Conservation (phyloP, 1,284 basidiomycete genomes). For the Microbotryum violaceum region DNA sequence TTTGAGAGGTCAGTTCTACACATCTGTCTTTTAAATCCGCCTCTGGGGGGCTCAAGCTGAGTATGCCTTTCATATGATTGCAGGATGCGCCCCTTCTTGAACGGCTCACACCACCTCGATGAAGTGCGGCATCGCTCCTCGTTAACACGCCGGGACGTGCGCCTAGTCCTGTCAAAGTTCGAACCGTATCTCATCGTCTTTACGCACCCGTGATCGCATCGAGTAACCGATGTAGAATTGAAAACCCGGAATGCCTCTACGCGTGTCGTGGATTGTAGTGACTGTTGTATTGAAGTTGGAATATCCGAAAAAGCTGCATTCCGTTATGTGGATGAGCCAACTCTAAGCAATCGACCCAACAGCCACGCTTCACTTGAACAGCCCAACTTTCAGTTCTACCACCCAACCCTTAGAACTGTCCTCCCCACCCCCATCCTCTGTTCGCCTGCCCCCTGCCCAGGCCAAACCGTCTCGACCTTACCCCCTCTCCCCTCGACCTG, state of each 20-base stretch:
- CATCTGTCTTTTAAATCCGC: background rate
- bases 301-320: no score
- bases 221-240: no score
- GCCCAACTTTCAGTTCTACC: background rate
- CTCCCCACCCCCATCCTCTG: conserved; percentile 48
- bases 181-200: conserved; percentile 30
- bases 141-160: conserved; percentile 29
- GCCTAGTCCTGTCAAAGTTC: conserved; percentile 24
- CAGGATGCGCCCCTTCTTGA: conserved; percentile 48
- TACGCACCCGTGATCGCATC: conserved; percentile 12
- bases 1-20: conserved; percentile 22
- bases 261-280: no score
- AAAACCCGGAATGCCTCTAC: no score
- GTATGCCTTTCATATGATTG: background rate
- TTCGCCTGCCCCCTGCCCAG: conserved; percentile 50
- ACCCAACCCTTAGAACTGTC: conserved; percentile 33
- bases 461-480: conserved; percentile 43
- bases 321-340: no score
- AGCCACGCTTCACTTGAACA: no score
- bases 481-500: conserved; percentile 46
- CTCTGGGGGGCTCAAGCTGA: background rate
- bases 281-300: no score
- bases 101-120: conserved; percentile 45
- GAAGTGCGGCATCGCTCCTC: conserved; percentile 32
- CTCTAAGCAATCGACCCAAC: no score